Evolutionary conservation across 805 yeast species (phyloP).

Genomic region (Millerozyma acaciae): DNA sequence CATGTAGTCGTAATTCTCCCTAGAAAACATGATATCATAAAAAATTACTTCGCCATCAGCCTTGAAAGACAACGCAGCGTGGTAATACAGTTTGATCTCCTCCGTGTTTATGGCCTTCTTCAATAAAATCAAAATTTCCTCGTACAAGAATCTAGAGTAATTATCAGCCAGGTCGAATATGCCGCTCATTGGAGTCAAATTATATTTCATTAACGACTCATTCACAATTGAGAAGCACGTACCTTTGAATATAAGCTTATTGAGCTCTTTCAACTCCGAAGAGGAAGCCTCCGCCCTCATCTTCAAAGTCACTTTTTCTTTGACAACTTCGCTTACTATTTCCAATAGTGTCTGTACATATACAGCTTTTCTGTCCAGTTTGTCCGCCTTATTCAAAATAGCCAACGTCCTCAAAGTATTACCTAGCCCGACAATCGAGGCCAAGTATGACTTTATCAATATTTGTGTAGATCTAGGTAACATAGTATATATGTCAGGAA

Average conservation of each 20-base stretch:
- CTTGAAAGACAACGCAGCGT: slow-evolving; percentile 21
- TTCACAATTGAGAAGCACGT: slow-evolving; percentile 20
- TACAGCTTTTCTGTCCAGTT: slow-evolving; percentile 1
- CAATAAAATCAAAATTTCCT: slow-evolving; percentile 14
- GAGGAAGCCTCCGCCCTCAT: too few species aligned
- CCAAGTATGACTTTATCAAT: slow-evolving; percentile 13
- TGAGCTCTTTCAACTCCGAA: slow-evolving; percentile 31
- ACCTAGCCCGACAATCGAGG: slow-evolving; percentile 29
- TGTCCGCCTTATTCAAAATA: too few species aligned
- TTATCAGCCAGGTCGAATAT: slow-evolving; percentile 13
- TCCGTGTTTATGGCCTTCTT: not conserved
- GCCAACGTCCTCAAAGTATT: slow-evolving; percentile 20
- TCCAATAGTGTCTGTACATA: not conserved
- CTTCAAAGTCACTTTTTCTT: too few species aligned
- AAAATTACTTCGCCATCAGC: slow-evolving; percentile 11
- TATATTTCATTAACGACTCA: slow-evolving; percentile 14
- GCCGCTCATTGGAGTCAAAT: slow-evolving; percentile 7
- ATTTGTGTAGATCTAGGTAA: slow-evolving; percentile 13
- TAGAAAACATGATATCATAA: slow-evolving; percentile 21
- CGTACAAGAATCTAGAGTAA: slow-evolving; percentile 18
- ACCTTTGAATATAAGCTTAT: slow-evolving; percentile 36
- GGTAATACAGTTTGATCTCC: slow-evolving; percentile 14
- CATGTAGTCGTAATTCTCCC: slow-evolving; percentile 17
- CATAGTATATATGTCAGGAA: slow-evolving; percentile 27
- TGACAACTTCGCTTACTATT: too few species aligned